Base-by-base conservation (phyloP, 2,329 filamentous ascomycete genomes). In the Colletotrichum scovillei region DNA sequence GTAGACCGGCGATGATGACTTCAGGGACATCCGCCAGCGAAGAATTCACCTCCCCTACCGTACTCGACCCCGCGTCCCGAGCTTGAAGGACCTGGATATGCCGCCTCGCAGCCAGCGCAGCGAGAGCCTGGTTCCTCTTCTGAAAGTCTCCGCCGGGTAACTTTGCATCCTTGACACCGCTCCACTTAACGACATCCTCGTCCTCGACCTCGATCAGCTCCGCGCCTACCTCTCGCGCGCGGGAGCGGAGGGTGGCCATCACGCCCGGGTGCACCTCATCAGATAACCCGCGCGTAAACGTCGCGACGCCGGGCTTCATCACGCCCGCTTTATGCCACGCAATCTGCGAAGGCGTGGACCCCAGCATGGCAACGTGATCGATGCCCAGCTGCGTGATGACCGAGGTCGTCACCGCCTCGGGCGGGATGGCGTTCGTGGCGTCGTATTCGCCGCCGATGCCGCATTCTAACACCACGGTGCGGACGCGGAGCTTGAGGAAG, bases 301-400 rank as follows among this genome's bases (percentile, higher is more conserved):
- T 90, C 22, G 87, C 85, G 11, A 85, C 85, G 1, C 88, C 89
- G 0, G 79, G 69, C 81, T 93, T 93, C 84, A 93, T 90, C 70
- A 94, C 92, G 1, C 92, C 92, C 1, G 91, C 90, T 81, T 94
- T 94, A 81, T 94, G 91, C 92, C 92, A 94, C 0, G 92, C 91
- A 75, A 94, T 93, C 80, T 90, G 86, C 38, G 89, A 89, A 12
- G 93, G 83, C 0, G 90, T 92, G 22, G 87, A 81, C 4, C 92
- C 92, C 1, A 94, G 85, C 24, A 87, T 86, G 64, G 86, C 87
- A 46, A 92, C 87, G 77, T 94, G 92, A 77, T 94, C 92, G 75
- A 94, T 90, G 4, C 91, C 92, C 11, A 94, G 83, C n/a, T 89
- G 88, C 58, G 88, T 91, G 69, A 94, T 90, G 1, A 88, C 92